Base-by-base conservation (phyloP, 148 eudicot genomes). In the Rhododendron williamsianum region DNA sequence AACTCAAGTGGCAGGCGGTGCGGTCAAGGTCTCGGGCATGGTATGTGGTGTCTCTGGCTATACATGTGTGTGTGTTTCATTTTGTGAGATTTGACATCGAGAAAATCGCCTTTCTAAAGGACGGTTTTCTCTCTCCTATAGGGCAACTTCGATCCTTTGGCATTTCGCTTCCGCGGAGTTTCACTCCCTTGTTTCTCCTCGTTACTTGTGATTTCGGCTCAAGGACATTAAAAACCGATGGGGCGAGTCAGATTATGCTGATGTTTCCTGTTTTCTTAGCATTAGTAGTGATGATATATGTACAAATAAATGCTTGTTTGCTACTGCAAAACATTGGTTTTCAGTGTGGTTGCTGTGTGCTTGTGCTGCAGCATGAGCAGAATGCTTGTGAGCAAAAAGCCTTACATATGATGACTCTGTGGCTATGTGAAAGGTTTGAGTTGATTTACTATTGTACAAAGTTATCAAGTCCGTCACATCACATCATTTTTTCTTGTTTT, bases 121-220 rank as follows among this genome's bases (percentile, higher is more conserved):
- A n/a, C 27, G 81, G 71, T 41, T 72, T 86, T 35, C n/a, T 76
- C 52, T 73, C 69, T 27, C 43, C 81, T 73, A 81, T 80, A 88
- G 90, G 90, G 90, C 90, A 88, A 88, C 90, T 88, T 88, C 88
- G 60, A 86, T 88, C 90, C 90, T 88, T 88, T 88, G 90, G 90
- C 90, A 88, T 86, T 86, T 86, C 79, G 2, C 78, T 83, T 76
- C 81, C 74, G n/a, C 65, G 16, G 65, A 46, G 71, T 72, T 35
- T 73, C 35, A 72, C 60, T 83, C 73, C 21, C 49, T 12, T 35
- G 7, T 72, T 35, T 86, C 80, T 36, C 48, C 77, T 83, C 51
- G 71, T 78, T 73, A 35, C 56, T 43, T 1, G 56, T 65, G 83
- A 77, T 76, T 82, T 49, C 48, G 86, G 84, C 73, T 76, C 82